phyloP scores from a whole-genome alignment of 2,329 filamentous ascomycete species.

The Aaosphaeria arxii region DNA sequence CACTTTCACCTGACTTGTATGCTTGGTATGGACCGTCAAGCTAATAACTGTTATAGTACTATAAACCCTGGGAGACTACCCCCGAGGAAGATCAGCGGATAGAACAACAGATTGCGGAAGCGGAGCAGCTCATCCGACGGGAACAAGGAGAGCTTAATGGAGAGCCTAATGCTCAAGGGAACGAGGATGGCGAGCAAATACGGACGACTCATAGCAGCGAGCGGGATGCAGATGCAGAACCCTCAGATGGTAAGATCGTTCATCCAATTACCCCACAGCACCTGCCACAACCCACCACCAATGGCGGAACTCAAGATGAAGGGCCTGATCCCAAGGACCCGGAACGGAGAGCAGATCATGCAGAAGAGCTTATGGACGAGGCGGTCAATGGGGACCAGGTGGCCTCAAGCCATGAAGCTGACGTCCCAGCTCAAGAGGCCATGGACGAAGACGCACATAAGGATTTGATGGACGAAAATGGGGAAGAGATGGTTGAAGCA shows the following conservation, averaged over 20 bases:
- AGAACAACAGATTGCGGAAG: slow-evolving; percentile 65
- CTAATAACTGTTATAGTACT: slow-evolving; percentile 60
- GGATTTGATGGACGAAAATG: slow-evolving; percentile 62
- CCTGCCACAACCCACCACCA: slow-evolving; percentile 13
- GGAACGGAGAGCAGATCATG: slow-evolving; percentile 23
- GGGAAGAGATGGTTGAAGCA: slow-evolving; percentile 76
- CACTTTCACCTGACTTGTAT: slow-evolving; percentile 13
- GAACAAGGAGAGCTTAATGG: slow-evolving; percentile 65
- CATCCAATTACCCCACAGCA: background rate
- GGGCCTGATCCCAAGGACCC: slow-evolving; percentile 16
- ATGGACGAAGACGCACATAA: slow-evolving; percentile 35
- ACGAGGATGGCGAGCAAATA: slow-evolving; percentile 22
- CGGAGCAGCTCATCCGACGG: slow-evolving; percentile 59
- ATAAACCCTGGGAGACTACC: slow-evolving; percentile 77
- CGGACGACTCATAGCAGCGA: slow-evolving; percentile 19
- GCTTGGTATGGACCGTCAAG: background rate
- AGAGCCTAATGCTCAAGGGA: slow-evolving; percentile 54
- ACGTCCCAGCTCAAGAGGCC: background rate
- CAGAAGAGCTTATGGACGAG: slow-evolving; percentile 16
- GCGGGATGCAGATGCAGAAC: slow-evolving; percentile 14
- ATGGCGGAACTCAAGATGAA: slow-evolving; percentile 24
- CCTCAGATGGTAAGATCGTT: too few relatives aligned
- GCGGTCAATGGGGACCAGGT: slow-evolving; percentile 16
- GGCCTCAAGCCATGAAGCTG: slow-evolving; percentile 22
- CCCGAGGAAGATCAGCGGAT: slow-evolving; percentile 68